Evolutionary conservation across 2,329 filamentous ascomycete species (phyloP).

Genomic region (Aspergillus transmontanensis): DNA sequence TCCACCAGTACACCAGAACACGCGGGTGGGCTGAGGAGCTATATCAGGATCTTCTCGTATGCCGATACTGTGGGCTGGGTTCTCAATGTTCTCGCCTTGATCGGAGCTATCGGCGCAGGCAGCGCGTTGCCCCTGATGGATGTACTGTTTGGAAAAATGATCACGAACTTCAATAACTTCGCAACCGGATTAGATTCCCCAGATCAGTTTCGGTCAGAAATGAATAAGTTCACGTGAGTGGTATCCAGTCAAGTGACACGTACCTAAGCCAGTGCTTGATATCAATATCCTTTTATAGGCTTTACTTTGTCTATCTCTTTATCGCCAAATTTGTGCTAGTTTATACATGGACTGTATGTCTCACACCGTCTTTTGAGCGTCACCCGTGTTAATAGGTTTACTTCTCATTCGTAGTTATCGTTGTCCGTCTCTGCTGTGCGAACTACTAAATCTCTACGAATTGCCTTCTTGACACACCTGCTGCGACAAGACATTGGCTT

Average conservation of each 20-base stretch:
- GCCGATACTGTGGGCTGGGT: conserved; percentile 3
- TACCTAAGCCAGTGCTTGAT: not conserved
- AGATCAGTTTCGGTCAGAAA: not conserved
- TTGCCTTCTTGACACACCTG: not conserved
- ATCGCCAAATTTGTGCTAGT: conserved; percentile 4
- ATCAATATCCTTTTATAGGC: not conserved
- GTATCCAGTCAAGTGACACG: too few relatives aligned
- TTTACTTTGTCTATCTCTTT: conserved; percentile 10
- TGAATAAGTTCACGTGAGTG: conserved; percentile 8
- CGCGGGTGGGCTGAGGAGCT: not conserved
- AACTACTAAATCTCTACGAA: not conserved
- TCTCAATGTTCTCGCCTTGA: conserved; percentile 6
- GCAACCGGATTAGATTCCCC: not conserved
- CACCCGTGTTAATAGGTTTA: not conserved
- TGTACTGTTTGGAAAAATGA: conserved; percentile 4
- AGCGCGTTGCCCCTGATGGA: conserved; percentile 6
- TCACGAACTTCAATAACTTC: conserved; percentile 3
- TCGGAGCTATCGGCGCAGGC: conserved; percentile 8
- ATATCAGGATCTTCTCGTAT: conserved; percentile 1
- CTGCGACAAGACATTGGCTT: conserved; percentile 9
- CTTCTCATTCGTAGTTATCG: not conserved
- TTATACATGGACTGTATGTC: conserved; percentile 7
- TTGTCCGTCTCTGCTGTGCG: conserved; percentile 3
- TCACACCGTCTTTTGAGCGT: too few relatives aligned
- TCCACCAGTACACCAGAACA: not conserved